Conservation (phyloP, 108 stramenopile genomes). For the Schizochytrium sp. region DNA sequence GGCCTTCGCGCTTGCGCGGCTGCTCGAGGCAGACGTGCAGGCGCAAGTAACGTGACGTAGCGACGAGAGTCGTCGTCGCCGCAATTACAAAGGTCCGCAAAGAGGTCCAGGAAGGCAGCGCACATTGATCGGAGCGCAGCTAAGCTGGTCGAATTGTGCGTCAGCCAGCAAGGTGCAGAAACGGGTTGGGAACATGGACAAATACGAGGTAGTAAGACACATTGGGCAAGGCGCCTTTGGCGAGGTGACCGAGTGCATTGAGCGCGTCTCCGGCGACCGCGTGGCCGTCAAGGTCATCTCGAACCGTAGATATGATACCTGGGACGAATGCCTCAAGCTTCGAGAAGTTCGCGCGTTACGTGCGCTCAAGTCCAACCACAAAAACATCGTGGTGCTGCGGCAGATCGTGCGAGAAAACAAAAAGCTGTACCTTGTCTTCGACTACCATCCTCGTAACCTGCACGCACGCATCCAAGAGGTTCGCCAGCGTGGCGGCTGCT, state of each 20-base stretch:
- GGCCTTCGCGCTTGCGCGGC: no score
- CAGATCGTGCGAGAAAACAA: slow-evolving; percentile 22
- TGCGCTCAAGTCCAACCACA: neutral
- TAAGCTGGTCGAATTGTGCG: no score
- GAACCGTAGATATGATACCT: neutral
- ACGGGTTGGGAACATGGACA: neutral
- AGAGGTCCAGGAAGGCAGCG: no score
- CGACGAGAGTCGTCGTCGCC: no score
- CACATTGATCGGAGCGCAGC: no score
- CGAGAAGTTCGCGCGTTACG: slow-evolving; percentile 12
- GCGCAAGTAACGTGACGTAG: no score
- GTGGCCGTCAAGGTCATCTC: slow-evolving; percentile 11
- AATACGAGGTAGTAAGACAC: neutral
- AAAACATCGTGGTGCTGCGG: slow-evolving; percentile 12
- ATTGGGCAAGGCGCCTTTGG: slow-evolving; percentile 16
- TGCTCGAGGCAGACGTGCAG: no score
- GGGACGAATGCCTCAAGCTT: slow-evolving; percentile 17
- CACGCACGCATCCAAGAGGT: neutral
- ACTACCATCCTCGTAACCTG: neutral
- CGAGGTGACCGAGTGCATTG: slow-evolving; percentile 6
- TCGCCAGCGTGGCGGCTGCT: neutral
- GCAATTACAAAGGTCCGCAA: no score
- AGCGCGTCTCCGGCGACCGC: neutral
- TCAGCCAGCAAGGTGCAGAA: no score
- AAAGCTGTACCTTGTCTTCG: neutral